Evolutionary conservation across 75 land plant genomes (phyloP).

Genomic region (Pinus tabuliformis): DNA sequence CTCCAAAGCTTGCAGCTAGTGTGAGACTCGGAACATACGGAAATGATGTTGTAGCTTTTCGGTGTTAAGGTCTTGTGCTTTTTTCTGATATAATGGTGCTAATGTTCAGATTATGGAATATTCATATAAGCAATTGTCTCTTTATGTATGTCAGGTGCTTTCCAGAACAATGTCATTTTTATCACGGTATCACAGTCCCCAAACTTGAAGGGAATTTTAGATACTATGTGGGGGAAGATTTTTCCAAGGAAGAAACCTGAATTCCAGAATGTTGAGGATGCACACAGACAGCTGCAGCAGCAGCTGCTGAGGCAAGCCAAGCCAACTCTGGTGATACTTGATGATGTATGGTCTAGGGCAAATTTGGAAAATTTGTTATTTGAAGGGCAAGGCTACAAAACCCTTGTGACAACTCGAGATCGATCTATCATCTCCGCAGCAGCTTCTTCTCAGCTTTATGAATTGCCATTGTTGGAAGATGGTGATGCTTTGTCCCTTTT

Average conservation of each 20-base stretch:
- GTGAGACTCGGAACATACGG: too few relatives aligned
- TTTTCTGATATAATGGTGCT: too few relatives aligned
- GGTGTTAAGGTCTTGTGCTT: too few relatives aligned
- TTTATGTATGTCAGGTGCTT: constrained; percentile 25
- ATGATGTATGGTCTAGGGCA: constrained; percentile 4
- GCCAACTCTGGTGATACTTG: not conserved
- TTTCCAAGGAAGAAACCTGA: not conserved
- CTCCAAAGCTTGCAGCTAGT: too few relatives aligned
- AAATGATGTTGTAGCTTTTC: too few relatives aligned
- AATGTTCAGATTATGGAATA: too few relatives aligned
- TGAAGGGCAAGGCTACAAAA: not conserved
- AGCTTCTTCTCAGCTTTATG: not conserved
- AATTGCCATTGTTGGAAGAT: constrained; percentile 22
- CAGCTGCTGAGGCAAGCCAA: not conserved
- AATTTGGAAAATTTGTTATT: not conserved
- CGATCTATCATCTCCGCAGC: not conserved
- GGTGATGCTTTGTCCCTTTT: constrained; percentile 50
- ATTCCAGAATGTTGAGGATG: constrained; percentile 5
- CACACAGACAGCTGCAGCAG: not conserved
- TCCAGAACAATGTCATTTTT: constrained; percentile 36
- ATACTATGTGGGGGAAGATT: constrained; percentile 29
- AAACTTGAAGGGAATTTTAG: constrained; percentile 6
- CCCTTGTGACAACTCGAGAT: not conserved
- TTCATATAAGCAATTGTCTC: too few relatives aligned
- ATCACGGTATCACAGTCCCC: constrained; percentile 65